phyloP scores from a whole-genome alignment of 2,329 filamentous ascomycete species.

The Monilinia fructicola region DNA sequence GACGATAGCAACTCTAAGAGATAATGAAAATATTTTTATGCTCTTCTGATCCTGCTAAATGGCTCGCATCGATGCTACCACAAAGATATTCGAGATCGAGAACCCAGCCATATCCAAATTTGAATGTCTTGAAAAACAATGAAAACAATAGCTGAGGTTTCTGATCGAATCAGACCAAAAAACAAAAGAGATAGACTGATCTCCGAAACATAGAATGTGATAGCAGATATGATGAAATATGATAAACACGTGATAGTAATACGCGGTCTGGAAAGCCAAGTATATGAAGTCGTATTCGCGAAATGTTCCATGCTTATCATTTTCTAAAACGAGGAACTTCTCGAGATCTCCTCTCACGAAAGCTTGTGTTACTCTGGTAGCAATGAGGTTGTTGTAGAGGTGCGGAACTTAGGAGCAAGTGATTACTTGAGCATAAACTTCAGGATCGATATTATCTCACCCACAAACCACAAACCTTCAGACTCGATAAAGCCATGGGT shows the following conservation, averaged over 20 bases:
- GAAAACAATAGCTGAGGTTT: neutral
- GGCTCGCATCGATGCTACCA: neutral
- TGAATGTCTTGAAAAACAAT: neutral
- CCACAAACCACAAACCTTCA: too few relatives aligned
- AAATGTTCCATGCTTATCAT: neutral
- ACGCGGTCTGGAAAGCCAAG: neutral
- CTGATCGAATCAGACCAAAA: neutral
- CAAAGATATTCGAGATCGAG: too few relatives aligned
- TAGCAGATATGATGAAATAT: neutral
- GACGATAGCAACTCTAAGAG: neutral
- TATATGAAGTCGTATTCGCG: neutral
- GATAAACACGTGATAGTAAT: neutral
- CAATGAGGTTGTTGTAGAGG: too few relatives aligned
- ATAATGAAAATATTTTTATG: constrained; percentile 1
- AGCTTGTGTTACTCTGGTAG: neutral
- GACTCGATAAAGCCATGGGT: too few relatives aligned
- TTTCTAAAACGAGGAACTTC: neutral
- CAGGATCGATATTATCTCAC: too few relatives aligned
- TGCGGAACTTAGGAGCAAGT: too few relatives aligned
- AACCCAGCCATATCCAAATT: neutral
- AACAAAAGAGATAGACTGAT: neutral
- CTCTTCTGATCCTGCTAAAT: too few relatives aligned
- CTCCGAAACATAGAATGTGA: neutral
- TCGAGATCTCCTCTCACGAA: neutral
- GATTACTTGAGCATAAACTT: too few relatives aligned